Base-by-base conservation (phyloP, 768 basidiomycete species). In the Pleurotus ostreatus region DNA sequence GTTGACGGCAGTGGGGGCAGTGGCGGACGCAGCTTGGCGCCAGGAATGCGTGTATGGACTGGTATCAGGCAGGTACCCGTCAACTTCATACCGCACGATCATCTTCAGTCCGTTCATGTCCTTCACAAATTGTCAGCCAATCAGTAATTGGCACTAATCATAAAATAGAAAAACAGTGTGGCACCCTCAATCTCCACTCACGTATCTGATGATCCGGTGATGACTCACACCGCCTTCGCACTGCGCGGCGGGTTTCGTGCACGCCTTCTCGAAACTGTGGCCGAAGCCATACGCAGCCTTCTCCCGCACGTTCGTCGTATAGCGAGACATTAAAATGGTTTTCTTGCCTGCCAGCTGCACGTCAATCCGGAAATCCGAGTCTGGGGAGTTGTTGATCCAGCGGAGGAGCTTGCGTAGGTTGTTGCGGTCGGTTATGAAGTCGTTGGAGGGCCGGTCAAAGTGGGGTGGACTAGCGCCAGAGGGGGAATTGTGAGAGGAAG, bases 331-430 rank as follows among this genome's bases (percentile, higher is more conserved):
- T 22, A 92, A 62, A 13, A 88, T 70, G 0, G 89, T 89, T 55
- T 71, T 74, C 20, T 70, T 60, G 0, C 88, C 86, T 0, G 75
- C 78, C 15, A 88, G 71, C 64, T 91, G 82, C 3, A 84, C 59
- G 56, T 92, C 87, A 59, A 92, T 86, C 18, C 89, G 73, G 63
- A 91, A 92, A 54, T 81, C 78, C 9, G 66, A 70, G 2, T 58
- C 60, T 9, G 69, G 63, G n/a, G 62, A 58, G 7, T 68, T 69
- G 15, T 64, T 65, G n/a, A 79, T 72, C 84, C 82, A 87, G 22
- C 82, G 74, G 18, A 83, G 63, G 41, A 90, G 69, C 65, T 86
- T 88, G 22, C 87, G 77, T 15, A 89, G 69, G 22, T 73, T 74
- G 61, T 88, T 89, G 25, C 89, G 77, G 62, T 89, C 87, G 0